Base-by-base conservation (phyloP, 2,329 filamentous ascomycete genomes). In the Aspergillus terreus region DNA sequence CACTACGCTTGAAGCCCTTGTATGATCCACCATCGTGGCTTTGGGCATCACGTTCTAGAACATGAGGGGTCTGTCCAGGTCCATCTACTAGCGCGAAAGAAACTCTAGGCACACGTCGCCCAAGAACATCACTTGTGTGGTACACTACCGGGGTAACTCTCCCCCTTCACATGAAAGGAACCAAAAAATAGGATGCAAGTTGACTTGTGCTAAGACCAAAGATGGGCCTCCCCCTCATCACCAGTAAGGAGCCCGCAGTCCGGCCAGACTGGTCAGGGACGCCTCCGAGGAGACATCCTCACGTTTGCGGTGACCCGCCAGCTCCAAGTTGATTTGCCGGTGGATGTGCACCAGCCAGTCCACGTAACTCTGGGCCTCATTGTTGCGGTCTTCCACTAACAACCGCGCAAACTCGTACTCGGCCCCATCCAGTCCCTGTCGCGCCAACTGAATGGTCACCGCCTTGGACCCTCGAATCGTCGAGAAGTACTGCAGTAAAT, bases 341-440 rank as follows among this genome's bases (percentile, higher is more conserved):
- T 99, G 94, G 56, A 97, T 81, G 71, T 96, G 89, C 52, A 99
- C 94, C 64, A 99, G 78, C 94, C 94, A 99, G 74, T 99, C 94
- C 32, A 97, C 94, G 72, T 97, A 99, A 68, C 89, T 95, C 74
- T 95, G 92, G 33, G 94, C 94, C 75, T 99, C 94, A 61, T 96
- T 96, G 71, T 97, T 97, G 58, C 94, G 83, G 67, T 99, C 94
- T 73, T 99, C 94, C 30, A 96, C 85, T 59, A 99, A 73, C 73
- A 95, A 78, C 48, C 92, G 80, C 6, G 94, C 94, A 76, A 97
- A 99, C 71, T 99, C 94, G 64, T 91, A 97, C 71, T 99, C 94
- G 3, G 92, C 90, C 1, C 94, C 94, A 65, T 99, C 94, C 4
- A 97, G 79, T 0, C 92, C 92, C 72, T 97, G 94, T 52, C 94